phyloP scores from a whole-genome alignment of 352 stramenopile genomes.

The Globisporangium paroecandrum region DNA sequence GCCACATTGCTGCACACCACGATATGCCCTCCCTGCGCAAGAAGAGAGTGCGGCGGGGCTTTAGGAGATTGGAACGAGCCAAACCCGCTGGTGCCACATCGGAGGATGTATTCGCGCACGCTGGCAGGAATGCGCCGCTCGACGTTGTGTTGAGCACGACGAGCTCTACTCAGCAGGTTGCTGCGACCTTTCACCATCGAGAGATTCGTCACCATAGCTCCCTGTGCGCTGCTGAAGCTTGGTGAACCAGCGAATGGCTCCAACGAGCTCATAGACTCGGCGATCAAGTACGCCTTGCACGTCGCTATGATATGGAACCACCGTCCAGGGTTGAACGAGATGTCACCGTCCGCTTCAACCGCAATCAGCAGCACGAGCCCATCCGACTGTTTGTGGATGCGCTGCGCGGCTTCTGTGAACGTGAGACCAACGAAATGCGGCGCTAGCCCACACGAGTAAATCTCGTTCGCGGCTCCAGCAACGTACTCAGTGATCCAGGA shows the following conservation, averaged over 20 bases:
- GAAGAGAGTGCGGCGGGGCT: conserved; percentile 36
- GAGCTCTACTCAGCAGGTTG: conserved; percentile 51
- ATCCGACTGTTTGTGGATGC: conserved; percentile 67
- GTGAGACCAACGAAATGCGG: conserved; percentile 62
- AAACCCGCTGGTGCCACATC: conserved; percentile 27
- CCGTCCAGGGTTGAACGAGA: conserved; percentile 73
- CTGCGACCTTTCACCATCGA: conserved; percentile 29
- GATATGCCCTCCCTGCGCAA: conserved; percentile 61
- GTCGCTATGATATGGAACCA: conserved; percentile 43
- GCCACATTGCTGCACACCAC: conserved; percentile 80
- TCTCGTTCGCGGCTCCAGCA: conserved; percentile 72
- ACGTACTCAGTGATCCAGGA: conserved; percentile 79
- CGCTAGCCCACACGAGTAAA: conserved; percentile 66
- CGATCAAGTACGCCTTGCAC: conserved; percentile 75
- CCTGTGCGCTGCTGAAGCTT: conserved; percentile 18
- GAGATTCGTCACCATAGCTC: conserved; percentile 27
- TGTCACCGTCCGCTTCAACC: conserved; percentile 60
- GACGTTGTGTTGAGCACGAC: conserved; percentile 66
- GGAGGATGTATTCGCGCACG: conserved; percentile 60
- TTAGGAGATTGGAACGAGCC: conserved; percentile 34
- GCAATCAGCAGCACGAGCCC: conserved; percentile 75
- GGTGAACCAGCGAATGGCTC: conserved; percentile 33
- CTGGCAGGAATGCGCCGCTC: conserved; percentile 57
- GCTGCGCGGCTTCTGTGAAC: conserved; percentile 68
- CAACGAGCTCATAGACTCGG: conserved; percentile 60